A percentile compares a stretch with the other conserved stretches of the same genome.
Conservation (phyloP, 306 rosid genomes). For the Senna tora region DNA sequence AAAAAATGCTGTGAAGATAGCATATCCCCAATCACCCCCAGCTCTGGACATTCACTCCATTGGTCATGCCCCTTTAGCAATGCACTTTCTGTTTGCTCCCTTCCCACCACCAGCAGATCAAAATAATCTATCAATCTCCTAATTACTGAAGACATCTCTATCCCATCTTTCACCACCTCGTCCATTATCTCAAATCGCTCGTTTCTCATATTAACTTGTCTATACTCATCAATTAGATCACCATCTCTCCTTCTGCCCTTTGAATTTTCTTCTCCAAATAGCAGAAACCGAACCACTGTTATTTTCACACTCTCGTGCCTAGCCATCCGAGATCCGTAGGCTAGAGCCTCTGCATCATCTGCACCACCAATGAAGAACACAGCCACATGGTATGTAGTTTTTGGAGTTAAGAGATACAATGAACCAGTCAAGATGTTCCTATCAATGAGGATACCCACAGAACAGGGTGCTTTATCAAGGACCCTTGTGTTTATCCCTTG, state of each 20-base stretch:
- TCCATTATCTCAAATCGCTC: constrained; percentile 57
- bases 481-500: constrained; percentile 49
- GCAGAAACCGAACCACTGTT: constrained; percentile 61
- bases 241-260: constrained; percentile 56
- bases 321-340: constrained; percentile 66
- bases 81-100: constrained; percentile 44
- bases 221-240: constrained; percentile 58
- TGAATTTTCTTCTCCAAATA: constrained; percentile 60
- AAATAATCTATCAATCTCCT: constrained; percentile 59
- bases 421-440: constrained; percentile 47
- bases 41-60: constrained; percentile 74
- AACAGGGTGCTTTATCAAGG: constrained; percentile 65
- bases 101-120: constrained; percentile 68
- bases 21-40: constrained; percentile 72
- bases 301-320: constrained; percentile 49
- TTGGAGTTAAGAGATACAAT: constrained; percentile 29
- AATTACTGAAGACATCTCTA: constrained; percentile 43
- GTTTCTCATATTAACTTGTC: constrained; percentile 49
- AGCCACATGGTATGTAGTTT: constrained; percentile 42
- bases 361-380: constrained; percentile 74
- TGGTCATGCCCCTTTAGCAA: constrained; percentile 53
- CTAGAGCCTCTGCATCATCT: constrained; percentile 72
- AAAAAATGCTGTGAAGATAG: constrained; percentile 57
- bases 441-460: constrained; percentile 69
- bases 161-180: constrained; percentile 68